Conservation (phyloP, 2,329 filamentous ascomycete species). For the Tricladium varicosporioides region DNA sequence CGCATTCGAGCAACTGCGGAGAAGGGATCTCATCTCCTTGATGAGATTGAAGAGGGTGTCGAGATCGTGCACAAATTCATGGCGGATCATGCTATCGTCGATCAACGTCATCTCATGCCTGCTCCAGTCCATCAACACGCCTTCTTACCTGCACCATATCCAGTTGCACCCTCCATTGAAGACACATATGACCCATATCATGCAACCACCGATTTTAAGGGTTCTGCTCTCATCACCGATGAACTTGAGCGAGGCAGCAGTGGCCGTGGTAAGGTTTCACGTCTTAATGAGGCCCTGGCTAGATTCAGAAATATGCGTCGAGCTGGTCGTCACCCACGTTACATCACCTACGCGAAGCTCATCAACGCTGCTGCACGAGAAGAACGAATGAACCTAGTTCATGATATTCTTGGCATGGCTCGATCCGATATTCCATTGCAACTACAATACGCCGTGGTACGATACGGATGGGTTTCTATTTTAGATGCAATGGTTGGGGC, state of each 20-base stretch:
- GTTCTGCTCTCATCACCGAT: conserved; percentile 86
- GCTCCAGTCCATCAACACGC: conserved; percentile 44
- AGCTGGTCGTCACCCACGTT: conserved; percentile 84
- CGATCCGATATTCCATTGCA: conserved; percentile 83
- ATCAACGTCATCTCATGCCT: conserved; percentile 47
- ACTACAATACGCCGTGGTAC: conserved; percentile 79
- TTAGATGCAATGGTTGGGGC: conserved; percentile 95
- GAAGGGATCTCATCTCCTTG: conserved; percentile 55
- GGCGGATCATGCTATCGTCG: conserved; percentile 51
- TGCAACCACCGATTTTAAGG: conserved; percentile 87
- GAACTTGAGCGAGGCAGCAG: conserved; percentile 79
- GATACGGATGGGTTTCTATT: conserved; percentile 95
- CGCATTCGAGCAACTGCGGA: conserved; percentile 65
- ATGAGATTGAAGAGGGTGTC: conserved; percentile 84
- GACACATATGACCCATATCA: conserved; percentile 91
- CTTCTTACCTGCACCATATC: conserved; percentile 49
- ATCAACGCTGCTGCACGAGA: conserved; percentile 87
- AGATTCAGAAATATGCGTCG: conserved; percentile 93
- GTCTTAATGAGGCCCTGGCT: conserved; percentile 75
- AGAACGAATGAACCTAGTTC: conserved; percentile 75
- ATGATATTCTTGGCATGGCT: conserved; percentile 87
- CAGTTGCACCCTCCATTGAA: conserved; percentile 62
- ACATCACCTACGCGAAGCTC: conserved; percentile 95
- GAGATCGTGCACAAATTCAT: conserved; percentile 65
- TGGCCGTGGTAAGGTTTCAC: conserved; percentile 58